These are phyloP conservation scores for Cucurbitaria berberidis DNA, from an alignment of 2,329 filamentous ascomycete species.

Conservation along the genomic window DNA sequence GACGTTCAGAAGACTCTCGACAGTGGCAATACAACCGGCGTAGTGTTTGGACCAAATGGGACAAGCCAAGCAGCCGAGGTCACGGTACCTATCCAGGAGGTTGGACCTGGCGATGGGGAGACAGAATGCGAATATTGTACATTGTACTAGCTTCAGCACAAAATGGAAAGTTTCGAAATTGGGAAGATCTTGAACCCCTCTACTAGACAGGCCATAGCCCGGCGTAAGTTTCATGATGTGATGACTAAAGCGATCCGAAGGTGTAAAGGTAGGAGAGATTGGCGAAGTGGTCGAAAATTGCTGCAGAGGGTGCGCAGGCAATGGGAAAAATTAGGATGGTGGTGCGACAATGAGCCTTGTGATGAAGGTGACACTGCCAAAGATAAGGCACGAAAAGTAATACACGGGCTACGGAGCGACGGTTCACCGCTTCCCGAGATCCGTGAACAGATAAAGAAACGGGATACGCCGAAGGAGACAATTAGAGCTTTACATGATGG, in stretches of 20 bases:
- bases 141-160: constrained; percentile 14
- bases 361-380: constrained; percentile 2
- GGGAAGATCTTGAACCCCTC: constrained; percentile 8
- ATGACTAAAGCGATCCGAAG: constrained; percentile 7
- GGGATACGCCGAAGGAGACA: not conserved
- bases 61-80: not conserved
- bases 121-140: constrained; percentile 15
- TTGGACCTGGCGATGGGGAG: constrained; percentile 11
- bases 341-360: constrained; percentile 12
- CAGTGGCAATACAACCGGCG: not conserved
- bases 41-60: not conserved
- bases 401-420: constrained; percentile 10
- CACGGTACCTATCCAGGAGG: not conserved
- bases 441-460: not conserved
- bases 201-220: constrained; percentile 4
- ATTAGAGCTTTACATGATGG: constrained; percentile 5
- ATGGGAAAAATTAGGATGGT: constrained; percentile 14
- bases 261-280: too few relatives aligned
- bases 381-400: not conserved
- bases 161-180: constrained; percentile 15
- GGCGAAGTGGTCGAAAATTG: not conserved
- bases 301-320: not conserved
- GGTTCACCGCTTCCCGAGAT: not conserved
- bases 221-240: constrained; percentile 9
- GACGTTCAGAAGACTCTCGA: constrained; percentile 5